These are phyloP conservation scores for Halenospora varia DNA, from an alignment of 495 filamentous ascomycete genomes.

Conservation along the genomic window DNA sequence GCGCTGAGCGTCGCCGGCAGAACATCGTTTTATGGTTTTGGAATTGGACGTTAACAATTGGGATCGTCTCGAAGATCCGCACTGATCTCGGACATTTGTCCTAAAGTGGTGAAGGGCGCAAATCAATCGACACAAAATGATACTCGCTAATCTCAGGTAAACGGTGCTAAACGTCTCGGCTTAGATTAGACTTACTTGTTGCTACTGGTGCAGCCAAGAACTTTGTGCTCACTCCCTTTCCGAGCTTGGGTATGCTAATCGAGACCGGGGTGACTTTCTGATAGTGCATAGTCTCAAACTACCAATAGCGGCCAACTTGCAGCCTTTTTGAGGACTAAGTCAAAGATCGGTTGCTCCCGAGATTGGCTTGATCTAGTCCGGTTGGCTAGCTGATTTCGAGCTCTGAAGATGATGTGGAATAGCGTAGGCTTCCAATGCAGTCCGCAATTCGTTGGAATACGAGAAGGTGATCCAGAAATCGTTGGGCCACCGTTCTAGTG, in stretches of 20 bases:
- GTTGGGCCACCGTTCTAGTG: background rate
- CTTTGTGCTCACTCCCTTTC: background rate
- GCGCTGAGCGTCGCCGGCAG: too few relatives aligned
- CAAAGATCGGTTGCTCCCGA: too few relatives aligned
- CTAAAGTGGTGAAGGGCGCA: background rate
- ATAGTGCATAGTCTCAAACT: background rate
- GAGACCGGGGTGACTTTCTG: too few relatives aligned
- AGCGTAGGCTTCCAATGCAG: background rate
- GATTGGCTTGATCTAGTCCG: too few relatives aligned
- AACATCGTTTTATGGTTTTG: too few relatives aligned
- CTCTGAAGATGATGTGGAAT: too few relatives aligned
- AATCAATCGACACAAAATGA: background rate
- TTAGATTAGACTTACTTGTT: background rate
- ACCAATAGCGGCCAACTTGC: background rate
- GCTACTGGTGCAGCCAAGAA: background rate
- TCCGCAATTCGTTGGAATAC: background rate
- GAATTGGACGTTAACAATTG: too few relatives aligned
- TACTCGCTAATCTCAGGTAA: slow-evolving; percentile 17
- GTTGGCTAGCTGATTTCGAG: too few relatives aligned
- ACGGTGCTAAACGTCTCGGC: slow-evolving; percentile 7
- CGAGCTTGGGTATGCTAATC: background rate
- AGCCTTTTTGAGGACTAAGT: background rate
- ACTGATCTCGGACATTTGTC: slow-evolving; percentile 1
- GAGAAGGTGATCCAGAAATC: background rate
- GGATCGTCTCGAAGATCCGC: too few relatives aligned